Percentiles rank a stretch among this genome's conserved stretches.
These are phyloP conservation scores for Solanum ahanhuiri DNA, from an alignment of 257 asterid species.

Conservation along the genomic window DNA sequence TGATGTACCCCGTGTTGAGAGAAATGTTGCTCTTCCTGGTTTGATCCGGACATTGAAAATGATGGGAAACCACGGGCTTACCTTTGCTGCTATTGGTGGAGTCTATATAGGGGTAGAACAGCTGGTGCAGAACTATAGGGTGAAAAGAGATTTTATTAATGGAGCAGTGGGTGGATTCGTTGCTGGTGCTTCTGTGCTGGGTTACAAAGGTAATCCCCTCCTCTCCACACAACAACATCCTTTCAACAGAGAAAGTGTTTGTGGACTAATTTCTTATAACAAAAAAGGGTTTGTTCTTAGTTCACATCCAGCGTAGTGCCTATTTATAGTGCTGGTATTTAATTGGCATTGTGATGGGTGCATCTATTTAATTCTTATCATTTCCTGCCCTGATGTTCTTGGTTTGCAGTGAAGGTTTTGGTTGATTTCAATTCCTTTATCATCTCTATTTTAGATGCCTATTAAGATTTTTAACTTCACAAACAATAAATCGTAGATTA, in stretches of 20 bases:
- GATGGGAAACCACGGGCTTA: constrained; percentile 87
- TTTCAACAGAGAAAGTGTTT: neutral
- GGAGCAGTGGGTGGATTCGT: constrained; percentile 95
- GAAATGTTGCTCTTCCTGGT: constrained; percentile 93
- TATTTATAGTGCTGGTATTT: neutral
- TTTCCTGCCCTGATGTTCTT: neutral
- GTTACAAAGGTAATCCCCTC: constrained; percentile 56
- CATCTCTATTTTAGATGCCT: neutral
- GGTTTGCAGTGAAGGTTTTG: neutral
- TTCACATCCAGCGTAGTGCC: neutral
- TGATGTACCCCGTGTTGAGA: constrained; percentile 97
- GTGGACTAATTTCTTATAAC: neutral
- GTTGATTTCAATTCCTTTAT: neutral
- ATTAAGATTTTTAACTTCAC: neutral
- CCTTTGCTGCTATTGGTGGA: constrained; percentile 97
- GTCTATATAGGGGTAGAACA: constrained; percentile 84
- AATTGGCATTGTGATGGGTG: neutral
- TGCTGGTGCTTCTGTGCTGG: constrained; percentile 86
- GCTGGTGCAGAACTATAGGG: constrained; percentile 58
- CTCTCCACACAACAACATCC: neutral
- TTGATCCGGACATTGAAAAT: constrained; percentile 76
- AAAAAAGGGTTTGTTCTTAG: neutral
- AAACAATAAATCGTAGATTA: neutral
- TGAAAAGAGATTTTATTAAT: constrained; percentile 85
- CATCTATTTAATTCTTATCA: neutral